These are phyloP conservation scores for Argentina anserina DNA, from an alignment of 306 rosid species.

Conservation along the genomic window DNA sequence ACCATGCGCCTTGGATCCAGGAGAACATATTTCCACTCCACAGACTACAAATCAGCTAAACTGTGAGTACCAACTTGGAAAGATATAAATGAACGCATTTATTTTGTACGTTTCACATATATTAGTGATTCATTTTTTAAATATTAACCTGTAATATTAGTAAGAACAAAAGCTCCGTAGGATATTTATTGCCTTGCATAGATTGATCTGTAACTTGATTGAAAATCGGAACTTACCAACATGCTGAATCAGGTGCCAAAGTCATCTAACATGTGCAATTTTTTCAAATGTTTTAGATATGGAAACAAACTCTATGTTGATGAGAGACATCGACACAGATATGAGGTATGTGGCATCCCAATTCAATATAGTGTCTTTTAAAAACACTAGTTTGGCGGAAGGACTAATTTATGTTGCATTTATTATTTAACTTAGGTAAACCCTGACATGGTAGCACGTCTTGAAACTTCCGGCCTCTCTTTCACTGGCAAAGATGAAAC, in stretches of 20 bases:
- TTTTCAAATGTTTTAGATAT: slow-evolving; percentile 30
- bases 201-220: slow-evolving; percentile 5
- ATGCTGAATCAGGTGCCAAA: neutral
- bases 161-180: neutral
- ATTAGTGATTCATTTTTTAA: neutral
- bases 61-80: slow-evolving; percentile 48
- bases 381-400: neutral
- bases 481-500: slow-evolving; percentile 45
- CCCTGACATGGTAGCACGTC: slow-evolving; percentile 45
- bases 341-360: slow-evolving; percentile 33
- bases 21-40: slow-evolving; percentile 67
- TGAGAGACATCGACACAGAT: slow-evolving; percentile 55
- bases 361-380: neutral
- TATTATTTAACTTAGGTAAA: slow-evolving; percentile 41
- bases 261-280: slow-evolving; percentile 16
- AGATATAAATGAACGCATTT: neutral
- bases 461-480: slow-evolving; percentile 41
- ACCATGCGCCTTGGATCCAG: slow-evolving; percentile 99
- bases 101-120: neutral
- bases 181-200: neutral
- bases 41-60: slow-evolving; percentile 75
- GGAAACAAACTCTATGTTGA: slow-evolving; percentile 38
- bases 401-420: slow-evolving; percentile 3
- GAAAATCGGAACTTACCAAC: slow-evolving; percentile 2
- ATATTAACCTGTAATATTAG: neutral